Evolutionary conservation across 1,139 yeast species (phyloP).

Genomic region (Lodderomyces parapsilosis): DNA sequence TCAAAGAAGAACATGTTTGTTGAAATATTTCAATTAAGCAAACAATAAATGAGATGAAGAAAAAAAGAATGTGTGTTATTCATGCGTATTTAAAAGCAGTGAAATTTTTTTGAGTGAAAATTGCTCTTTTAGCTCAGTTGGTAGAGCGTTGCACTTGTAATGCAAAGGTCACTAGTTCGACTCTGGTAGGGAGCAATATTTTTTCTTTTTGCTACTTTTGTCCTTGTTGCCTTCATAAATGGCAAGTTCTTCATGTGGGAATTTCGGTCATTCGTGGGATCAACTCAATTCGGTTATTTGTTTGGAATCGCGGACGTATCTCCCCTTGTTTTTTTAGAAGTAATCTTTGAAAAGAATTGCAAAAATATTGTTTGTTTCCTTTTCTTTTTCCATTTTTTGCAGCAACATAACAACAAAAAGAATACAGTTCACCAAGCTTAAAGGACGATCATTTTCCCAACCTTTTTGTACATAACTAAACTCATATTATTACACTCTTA

Average conservation of each 20-base stretch:
- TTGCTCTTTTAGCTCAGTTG: conserved; percentile 85
- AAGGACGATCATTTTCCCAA: too few relatives aligned
- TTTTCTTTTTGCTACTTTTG: conserved; percentile 17
- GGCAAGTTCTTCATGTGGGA: conserved; percentile 7
- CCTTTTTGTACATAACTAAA: too few relatives aligned
- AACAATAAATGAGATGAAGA: too few relatives aligned
- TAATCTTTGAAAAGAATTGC: too few relatives aligned
- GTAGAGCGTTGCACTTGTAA: conserved; percentile 96
- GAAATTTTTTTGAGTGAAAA: conserved; percentile 4
- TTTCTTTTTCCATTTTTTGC: conserved; percentile 5
- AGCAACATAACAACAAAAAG: neutral
- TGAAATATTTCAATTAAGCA: neutral
- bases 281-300: too few relatives aligned
- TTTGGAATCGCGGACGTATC: too few relatives aligned
- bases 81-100: neutral
- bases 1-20: neutral
- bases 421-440: too few relatives aligned
- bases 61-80: too few relatives aligned
- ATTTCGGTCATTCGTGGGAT: too few relatives aligned
- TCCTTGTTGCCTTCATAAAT: neutral
- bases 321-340: too few relatives aligned
- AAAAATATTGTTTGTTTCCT: too few relatives aligned
- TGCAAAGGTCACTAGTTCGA: conserved; percentile 95
- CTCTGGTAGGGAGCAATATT: conserved; percentile 88
- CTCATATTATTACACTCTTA: neutral